Evolutionary conservation across 2,329 filamentous ascomycete species (phyloP), one percentile per base, ranked within the genome.

Genomic region (Fusarium graminum): DNA sequence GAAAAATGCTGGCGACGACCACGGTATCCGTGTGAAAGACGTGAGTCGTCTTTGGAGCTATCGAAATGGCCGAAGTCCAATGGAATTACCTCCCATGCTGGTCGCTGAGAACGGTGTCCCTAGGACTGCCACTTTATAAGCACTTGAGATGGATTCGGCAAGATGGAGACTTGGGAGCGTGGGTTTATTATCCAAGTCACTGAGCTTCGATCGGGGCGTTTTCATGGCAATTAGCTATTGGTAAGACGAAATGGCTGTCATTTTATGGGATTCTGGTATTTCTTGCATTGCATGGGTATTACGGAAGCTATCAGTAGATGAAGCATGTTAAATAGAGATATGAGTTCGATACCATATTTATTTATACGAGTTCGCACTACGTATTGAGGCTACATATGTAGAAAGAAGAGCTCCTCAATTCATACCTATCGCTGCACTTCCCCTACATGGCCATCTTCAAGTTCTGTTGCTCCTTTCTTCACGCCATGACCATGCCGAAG

Each of bases 21-120:
- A 58, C 7, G 59, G 73, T 29, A 79, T 86, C 40, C 84, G 79
- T 71, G 86, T 89, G 7, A 88, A 84, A 75, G 84, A 90, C 52
- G 76, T 90, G 43, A 88, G 86, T 69, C 81, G 88, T 43, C 74
- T 90, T 28, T 89, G 88, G 87, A 78, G 82, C 63, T 90, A 90
- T 71, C 79, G 86, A 49, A 89, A 90, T 70, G 88, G 88, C 3
- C 78, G 74, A 57, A 84, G 81, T 39, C 87, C 87, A 2, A 70
- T 78, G 7, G 81, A 84, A 39, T 68, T 71, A 28, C 78, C 80
- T 14, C 76, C 77, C 1, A 63, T 78, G 59, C 51, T 83, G 39
- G 53, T 68, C 4, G 70, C 61, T 28, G 78, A 81, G 65, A 74
- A 75, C 40, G 77, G 80, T 3, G 66, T 80, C 36, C 70, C 78